These are phyloP conservation scores for Periconia sp. DNA, from an alignment of 2,329 filamentous ascomycete genomes.

Conservation along the genomic window DNA sequence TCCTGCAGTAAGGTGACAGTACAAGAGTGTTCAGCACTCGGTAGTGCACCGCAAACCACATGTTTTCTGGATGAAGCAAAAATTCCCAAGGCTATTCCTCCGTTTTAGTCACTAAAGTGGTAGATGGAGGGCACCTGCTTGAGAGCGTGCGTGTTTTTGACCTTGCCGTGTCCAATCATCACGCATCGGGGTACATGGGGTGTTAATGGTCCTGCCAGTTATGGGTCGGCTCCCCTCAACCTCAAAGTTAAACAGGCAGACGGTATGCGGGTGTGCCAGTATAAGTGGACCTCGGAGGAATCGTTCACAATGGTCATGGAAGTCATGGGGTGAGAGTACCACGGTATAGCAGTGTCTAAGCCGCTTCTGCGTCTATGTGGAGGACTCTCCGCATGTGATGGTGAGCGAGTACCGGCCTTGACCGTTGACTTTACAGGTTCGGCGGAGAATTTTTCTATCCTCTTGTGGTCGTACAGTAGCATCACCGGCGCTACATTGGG, in stretches of 20 bases:
- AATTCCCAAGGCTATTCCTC: not conserved
- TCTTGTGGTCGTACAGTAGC: not conserved
- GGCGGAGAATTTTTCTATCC: not conserved
- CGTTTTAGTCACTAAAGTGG: not conserved
- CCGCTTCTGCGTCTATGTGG: not conserved
- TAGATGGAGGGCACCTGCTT: not conserved
- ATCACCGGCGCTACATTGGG: not conserved
- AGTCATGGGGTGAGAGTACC: not conserved
- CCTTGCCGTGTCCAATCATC: not conserved
- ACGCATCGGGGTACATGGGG: not conserved
- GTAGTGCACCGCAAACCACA: not conserved
- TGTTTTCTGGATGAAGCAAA: not conserved
- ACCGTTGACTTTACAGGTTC: not conserved
- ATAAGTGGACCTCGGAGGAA: not conserved
- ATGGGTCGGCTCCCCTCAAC: not conserved
- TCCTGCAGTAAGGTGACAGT: not conserved
- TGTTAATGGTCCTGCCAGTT: not conserved
- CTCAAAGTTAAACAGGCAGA: not conserved
- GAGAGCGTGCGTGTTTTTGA: not conserved
- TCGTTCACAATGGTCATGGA: not conserved
- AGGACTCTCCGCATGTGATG: not conserved
- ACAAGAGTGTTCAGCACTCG: not conserved
- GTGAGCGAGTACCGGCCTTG: not conserved
- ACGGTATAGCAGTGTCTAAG: not conserved
- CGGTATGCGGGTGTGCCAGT: not conserved